Percentiles rank a stretch among this genome's conserved stretches.
Evolutionary conservation across 139 green algal genomes (phyloP).

Genomic region (Auxenochlorella pyrenoidosa): DNA sequence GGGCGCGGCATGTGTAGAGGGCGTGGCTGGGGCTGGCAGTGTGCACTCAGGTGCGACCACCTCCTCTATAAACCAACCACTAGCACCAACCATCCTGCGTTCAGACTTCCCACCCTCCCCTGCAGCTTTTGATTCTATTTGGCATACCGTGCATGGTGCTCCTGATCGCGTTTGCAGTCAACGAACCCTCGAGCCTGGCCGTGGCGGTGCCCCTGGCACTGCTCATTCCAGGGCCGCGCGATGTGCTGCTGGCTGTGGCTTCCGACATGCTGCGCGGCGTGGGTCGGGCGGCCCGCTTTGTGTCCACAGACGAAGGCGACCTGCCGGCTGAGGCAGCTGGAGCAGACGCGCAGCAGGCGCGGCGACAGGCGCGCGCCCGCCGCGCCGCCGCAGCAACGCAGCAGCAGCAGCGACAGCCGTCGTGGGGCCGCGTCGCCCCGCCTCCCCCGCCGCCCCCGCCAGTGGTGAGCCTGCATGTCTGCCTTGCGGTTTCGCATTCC

Average conservation of each 20-base stretch:
- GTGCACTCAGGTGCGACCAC: too few relatives aligned
- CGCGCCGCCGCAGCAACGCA: not conserved
- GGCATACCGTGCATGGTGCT: conserved; percentile 23
- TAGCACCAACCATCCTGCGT: too few relatives aligned
- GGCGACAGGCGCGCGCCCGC: too few relatives aligned
- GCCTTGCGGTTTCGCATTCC: not conserved
- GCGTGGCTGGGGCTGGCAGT: too few relatives aligned
- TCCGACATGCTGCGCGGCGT: conserved; percentile 2
- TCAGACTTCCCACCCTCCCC: not conserved
- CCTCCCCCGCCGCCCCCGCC: not conserved
- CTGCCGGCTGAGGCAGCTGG: not conserved
- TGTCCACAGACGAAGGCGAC: not conserved
- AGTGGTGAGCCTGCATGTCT: not conserved
- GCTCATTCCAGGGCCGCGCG: conserved; percentile 1
- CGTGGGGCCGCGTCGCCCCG: not conserved
- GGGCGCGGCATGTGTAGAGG: too few relatives aligned
- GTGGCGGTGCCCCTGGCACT: conserved; percentile 14
- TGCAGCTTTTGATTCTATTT: conserved; percentile 39
- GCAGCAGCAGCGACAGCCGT: not conserved
- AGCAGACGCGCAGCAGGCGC: not conserved
- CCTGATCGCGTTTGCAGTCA: not conserved
- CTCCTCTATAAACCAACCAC: too few relatives aligned
- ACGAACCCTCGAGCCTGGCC: conserved; percentile 22
- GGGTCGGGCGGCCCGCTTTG: not conserved
- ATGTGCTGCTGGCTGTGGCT: not conserved